Percentiles rank a stretch among this genome's conserved stretches.
Evolutionary conservation across 441 rosid species (phyloP).

Genomic region (Bruguiera hainesii): DNA sequence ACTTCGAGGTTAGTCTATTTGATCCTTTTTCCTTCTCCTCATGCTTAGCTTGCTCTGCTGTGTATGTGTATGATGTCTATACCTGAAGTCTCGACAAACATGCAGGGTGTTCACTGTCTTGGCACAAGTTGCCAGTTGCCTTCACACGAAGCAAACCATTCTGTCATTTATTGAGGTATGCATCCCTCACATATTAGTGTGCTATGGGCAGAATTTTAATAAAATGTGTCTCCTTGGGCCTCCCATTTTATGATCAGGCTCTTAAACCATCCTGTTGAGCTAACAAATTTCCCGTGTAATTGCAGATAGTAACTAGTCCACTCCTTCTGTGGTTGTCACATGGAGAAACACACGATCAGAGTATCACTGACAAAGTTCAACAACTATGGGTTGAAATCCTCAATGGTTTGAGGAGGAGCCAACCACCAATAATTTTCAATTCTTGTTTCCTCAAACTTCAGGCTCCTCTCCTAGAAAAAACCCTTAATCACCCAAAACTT

Average conservation of each 20-base stretch:
- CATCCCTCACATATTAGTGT: neutral
- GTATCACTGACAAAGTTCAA: constrained; percentile 29
- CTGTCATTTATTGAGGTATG: constrained; percentile 39
- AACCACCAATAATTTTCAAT: constrained; percentile 36
- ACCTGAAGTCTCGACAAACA: constrained; percentile 5
- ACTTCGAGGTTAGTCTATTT: constrained; percentile 35
- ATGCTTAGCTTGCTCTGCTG: constrained; percentile 5
- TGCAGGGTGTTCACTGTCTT: constrained; percentile 45
- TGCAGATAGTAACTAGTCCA: constrained; percentile 40
- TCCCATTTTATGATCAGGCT: neutral
- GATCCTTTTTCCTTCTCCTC: constrained; percentile 6
- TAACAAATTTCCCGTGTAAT: neutral
- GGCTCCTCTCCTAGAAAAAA: constrained; percentile 43
- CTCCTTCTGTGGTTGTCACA: constrained; percentile 40
- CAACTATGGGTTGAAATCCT: constrained; percentile 41
- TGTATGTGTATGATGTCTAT: neutral
- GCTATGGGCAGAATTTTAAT: neutral
- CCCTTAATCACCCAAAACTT: constrained; percentile 36
- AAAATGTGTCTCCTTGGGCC: neutral
- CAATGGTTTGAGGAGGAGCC: constrained; percentile 39
- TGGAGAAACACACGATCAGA: constrained; percentile 24
- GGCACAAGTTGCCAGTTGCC: constrained; percentile 31
- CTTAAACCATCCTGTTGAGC: neutral
- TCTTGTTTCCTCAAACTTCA: constrained; percentile 43
- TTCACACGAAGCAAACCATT: constrained; percentile 36